Evolutionary conservation across 2,329 filamentous ascomycete species (phyloP).

Genomic region (Lasiodiplodia theobromae): DNA sequence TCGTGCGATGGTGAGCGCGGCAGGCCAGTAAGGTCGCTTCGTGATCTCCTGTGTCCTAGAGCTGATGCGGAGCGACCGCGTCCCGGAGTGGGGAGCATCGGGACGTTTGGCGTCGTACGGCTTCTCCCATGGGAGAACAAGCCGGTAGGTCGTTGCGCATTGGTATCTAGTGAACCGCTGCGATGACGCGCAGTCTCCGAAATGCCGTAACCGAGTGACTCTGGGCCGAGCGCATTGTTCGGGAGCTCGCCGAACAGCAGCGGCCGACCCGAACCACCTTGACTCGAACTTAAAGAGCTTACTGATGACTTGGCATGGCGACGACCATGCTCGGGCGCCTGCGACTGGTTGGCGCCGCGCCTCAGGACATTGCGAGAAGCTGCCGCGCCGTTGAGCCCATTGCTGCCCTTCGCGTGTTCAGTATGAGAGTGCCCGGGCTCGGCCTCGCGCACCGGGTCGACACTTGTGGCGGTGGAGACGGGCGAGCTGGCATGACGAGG

Average conservation of each 20-base stretch:
- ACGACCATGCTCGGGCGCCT: conserved; percentile 17
- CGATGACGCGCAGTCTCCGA: conserved; percentile 21
- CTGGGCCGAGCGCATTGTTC: conserved; percentile 6
- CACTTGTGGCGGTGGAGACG: conserved; percentile 11
- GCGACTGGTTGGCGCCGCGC: conserved; percentile 22
- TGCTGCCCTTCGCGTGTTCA: conserved; percentile 22
- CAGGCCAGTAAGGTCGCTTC: conserved; percentile 25
- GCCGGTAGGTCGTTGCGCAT: conserved; percentile 25
- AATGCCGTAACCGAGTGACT: conserved; percentile 21
- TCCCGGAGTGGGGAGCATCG: conserved; percentile 9
- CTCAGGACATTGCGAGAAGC: conserved; percentile 25
- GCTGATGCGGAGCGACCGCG: conserved; percentile 25
- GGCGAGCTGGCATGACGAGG: conserved; percentile 37
- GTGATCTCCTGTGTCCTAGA: conserved; percentile 27
- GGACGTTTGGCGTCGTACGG: conserved; percentile 21
- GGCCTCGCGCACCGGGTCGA: conserved; percentile 12
- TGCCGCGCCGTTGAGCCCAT: conserved; percentile 23
- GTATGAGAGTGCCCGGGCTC: conserved; percentile 6
- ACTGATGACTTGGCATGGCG: conserved; percentile 27
- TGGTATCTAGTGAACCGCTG: conserved; percentile 27
- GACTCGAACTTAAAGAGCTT: conserved; percentile 25
- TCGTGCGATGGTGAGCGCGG: conserved; percentile 25
- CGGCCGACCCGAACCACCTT: conserved; percentile 20
- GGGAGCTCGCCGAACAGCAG: conserved; percentile 29
- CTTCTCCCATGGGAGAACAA: conserved; percentile 26